Base-by-base conservation (phyloP, 1,284 basidiomycete species). In the Ceratobasidium sp. region DNA sequence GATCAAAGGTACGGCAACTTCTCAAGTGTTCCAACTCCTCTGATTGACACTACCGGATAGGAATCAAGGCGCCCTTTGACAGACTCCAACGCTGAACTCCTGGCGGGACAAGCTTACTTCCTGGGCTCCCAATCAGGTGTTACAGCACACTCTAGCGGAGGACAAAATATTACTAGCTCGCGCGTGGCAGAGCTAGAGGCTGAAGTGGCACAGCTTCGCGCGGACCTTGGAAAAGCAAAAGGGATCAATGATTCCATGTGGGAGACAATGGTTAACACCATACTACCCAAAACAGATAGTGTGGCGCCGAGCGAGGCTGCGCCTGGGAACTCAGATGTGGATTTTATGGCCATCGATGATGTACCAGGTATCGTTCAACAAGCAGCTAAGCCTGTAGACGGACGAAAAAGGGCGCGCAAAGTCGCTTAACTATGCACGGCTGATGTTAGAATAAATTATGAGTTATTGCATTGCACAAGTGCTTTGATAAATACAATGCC, bases 181-280 rank as follows among this genome's bases (percentile, higher is more conserved):
- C 88, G 87, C 53, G 85, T 95, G 9, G 80, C 86, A 2, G 89
- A 91, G 77, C 87, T 97, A 0, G 91, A 94, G 81, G 82, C 84
- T 1, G 94, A 97, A 81, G 87, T 95, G 9, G 84, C 85, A 67
- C 83, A 82, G 27, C 82, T 96, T 74, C 87, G 86, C 44, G 87
- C 88, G 59, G 90, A 94, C 77, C 84, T 97, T 0, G 89, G 89
- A 31, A 91, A 90, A 80, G 95, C 95, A 3, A 93, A 94, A 79
- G 89, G 90, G 44, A 87, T 96, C 74, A 97, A 97, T 78, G 94
- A 96, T 79, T 87, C 88, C 66, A 96, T 97, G 91, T 97, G 95
- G 95, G 91, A 93, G 78, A 89, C 87, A 1, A 88, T 96, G 2
- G 90, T 93, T 36, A 73, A 62, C 45, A 74, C 66, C 31, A 50